A percentile compares a stretch with the other conserved stretches of the same genome.
These are phyloP conservation scores for Prunus salicina DNA, from an alignment of 306 rosid genomes.

Conservation along the genomic window DNA sequence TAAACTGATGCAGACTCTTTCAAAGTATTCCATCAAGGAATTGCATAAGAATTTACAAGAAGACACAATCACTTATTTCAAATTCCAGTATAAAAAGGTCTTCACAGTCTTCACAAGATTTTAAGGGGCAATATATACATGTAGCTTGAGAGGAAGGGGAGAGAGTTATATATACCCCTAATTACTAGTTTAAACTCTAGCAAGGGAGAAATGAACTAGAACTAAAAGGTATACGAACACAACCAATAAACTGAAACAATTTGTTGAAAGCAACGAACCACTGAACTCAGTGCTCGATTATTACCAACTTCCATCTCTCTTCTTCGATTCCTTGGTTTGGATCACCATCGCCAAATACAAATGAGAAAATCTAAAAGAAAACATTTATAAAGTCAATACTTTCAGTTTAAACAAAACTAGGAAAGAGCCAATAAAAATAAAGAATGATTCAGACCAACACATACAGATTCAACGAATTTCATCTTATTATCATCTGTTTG, in stretches of 20 bases:
- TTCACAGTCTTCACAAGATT: not conserved
- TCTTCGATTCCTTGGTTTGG: constrained; percentile 99
- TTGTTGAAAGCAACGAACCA: constrained; percentile 76
- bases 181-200: not conserved
- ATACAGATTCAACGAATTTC: constrained; percentile 90
- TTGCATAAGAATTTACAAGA: not conserved
- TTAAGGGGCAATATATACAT: not conserved
- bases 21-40: not conserved
- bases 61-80: not conserved
- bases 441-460: constrained; percentile 34
- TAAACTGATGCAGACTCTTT: not conserved
- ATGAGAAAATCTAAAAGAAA: constrained; percentile 76
- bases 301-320: constrained; percentile 99
- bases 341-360: constrained; percentile 98
- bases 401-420: constrained; percentile 11
- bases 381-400: constrained; percentile 20
- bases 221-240: constrained; percentile 1
- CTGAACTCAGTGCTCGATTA: constrained; percentile 81
- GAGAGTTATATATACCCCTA: not conserved
- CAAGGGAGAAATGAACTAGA: not conserved
- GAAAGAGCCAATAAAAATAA: constrained; percentile 4
- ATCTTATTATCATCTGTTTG: constrained; percentile 69
- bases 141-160: not conserved
- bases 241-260: constrained; percentile 24
- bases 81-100: not conserved